Evolutionary conservation across 345 rosid species (phyloP), one percentile per base, ranked within the genome.

Genomic region (Pistacia atlantica): DNA sequence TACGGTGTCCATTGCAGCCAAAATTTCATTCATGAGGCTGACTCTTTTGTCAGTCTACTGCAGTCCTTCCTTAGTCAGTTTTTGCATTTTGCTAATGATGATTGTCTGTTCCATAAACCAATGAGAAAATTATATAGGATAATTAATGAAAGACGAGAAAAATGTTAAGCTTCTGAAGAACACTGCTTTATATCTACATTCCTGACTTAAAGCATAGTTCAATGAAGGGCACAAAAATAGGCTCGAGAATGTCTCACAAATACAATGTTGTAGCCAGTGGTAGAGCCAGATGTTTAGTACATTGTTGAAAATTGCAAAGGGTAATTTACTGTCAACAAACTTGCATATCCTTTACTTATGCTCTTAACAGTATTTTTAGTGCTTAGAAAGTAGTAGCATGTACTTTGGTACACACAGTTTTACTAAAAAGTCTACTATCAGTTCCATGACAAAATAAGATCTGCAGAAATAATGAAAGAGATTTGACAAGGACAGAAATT

Each of bases 31-130:
- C 81, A 86, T 90, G 79, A 92, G 90, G 77, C 97, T 86, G 72
- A 96, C 97, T 86, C 99, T 90, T 83, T 88, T 90, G 85, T 92
- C 99, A 72, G 99, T 96, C 84, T 93, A 85, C 79, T 90, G 97
- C 84, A 96, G 81, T 65, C 98, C 98, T 83, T 96, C 95, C 90
- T 92, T 93, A 14, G 97, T 85, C 80, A 90, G 80, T 81, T 90
- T 93, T 63, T 91, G 89, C 98, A 92, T 93, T 85, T 88, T 92
- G 89, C 97, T 91, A 75, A 96, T 83, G 69, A 96, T 81, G 59
- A 89, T 73, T 4, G 98, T 92, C 99, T 96, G 82, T 77, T 77
- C 68, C 78, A 65, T 33, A 67, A 79, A 76, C 55, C 37, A 76
- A 78, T 61, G 38, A 6, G 20, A 64, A 57, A 25, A 65, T 75